Percentiles rank a stretch among this genome's conserved stretches.
These are phyloP conservation scores for Multifurca ochricompacta DNA, from an alignment of 768 basidiomycete genomes.

Conservation along the genomic window DNA sequence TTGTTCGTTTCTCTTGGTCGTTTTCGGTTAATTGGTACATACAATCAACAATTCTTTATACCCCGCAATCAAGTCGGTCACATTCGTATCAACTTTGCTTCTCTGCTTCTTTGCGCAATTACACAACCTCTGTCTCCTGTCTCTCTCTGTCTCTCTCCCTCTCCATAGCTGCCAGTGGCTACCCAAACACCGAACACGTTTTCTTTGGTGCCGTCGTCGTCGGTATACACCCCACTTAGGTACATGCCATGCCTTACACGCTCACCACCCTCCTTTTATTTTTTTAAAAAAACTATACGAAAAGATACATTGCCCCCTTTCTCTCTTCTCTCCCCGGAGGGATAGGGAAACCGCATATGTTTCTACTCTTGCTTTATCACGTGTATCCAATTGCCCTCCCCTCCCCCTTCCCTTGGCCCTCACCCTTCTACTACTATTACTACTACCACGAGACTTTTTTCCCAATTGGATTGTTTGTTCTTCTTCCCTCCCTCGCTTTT, in stretches of 20 bases:
- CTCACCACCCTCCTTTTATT: constrained; percentile 6
- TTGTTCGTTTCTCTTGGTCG: constrained; percentile 16
- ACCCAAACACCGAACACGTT: neutral
- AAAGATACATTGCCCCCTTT: neutral
- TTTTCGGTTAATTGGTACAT: constrained; percentile 23
- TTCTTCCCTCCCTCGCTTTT: too few relatives aligned
- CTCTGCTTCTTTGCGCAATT: constrained; percentile 9
- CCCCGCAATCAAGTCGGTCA: constrained; percentile 23
- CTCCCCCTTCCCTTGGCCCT: neutral
- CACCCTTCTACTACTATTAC: neutral
- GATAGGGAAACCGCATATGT: neutral
- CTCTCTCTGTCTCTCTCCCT: neutral
- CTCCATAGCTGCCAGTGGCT: constrained; percentile 4
- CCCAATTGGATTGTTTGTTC: neutral
- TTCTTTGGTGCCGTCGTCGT: constrained; percentile 5
- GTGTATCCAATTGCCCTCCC: constrained; percentile 5
- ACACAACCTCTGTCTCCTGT: constrained; percentile 1
- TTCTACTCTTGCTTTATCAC: neutral
- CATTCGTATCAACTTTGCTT: constrained; percentile 18
- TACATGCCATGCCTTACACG: constrained; percentile 8
- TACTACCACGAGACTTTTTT: neutral
- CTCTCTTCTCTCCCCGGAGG: neutral
- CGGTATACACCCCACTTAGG: neutral
- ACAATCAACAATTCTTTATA: constrained; percentile 23
- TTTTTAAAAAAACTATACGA: neutral